Evolutionary conservation across 2,329 filamentous ascomycete species (phyloP), one percentile per base, ranked within the genome.

Genomic region (Monilinia laxa): DNA sequence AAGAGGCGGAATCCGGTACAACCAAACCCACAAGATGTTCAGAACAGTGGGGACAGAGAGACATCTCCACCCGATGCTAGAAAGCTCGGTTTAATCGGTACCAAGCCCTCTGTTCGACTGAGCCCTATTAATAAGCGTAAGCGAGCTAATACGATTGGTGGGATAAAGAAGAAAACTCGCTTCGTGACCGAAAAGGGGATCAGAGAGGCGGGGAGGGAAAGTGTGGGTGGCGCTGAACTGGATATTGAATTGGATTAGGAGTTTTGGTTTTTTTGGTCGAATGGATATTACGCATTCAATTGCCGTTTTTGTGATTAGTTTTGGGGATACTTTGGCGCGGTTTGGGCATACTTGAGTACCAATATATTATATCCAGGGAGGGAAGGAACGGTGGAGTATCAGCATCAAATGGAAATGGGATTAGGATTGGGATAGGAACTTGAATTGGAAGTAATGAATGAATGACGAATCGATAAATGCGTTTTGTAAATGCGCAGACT

Each of bases 171-270:
- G 79, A 92, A 91, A 82, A 93, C 90, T 62, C 82, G 90, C n/a
- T 93, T 93, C 74, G 84, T 93, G 52, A 92, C 90, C 35, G 87
- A 87, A 53, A 91, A 89, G 76, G 90, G 90, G 0, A 93, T 93
- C 69, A 85, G 87, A 65, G 90, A 92, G 77, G 90, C 90, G 4
- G 90, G 90, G 1, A 82, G 90, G 68, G 90, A 93, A 74, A 92
- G 90, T 74, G 75, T 93, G 2, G 87, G 88, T 12, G 80, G 77
- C n/a, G 84, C 51, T 28, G 31, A 53, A 51, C n/a, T 35, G 28
- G 38, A 68, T 38, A 62, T 60, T 25, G 67, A 54, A 47, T 66
- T 64, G 31, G 47, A 56, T 11, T 64, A 64, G 52, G 62, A 57
- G 18, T 38, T 49, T 57, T 35, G 54, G 38, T 14, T 20, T 38